Evolutionary conservation across 1,139 yeast genomes (phyloP).

Genomic region (Suhomyces coccinellae): DNA sequence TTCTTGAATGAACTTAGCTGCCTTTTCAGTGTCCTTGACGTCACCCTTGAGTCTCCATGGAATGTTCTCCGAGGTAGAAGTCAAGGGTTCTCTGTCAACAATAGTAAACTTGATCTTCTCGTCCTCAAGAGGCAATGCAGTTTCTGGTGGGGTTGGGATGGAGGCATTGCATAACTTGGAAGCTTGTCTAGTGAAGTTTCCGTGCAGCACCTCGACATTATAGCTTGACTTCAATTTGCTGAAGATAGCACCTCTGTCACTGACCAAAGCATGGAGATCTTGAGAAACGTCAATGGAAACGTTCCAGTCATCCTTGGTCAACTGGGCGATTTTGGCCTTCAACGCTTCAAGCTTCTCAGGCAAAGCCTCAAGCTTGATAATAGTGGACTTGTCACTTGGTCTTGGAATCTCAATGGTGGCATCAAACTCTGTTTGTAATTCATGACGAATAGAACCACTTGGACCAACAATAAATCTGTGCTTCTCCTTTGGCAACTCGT

Average conservation of each 20-base stretch:
- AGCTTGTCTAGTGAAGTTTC: slow-evolving; percentile 52
- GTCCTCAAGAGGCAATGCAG: slow-evolving; percentile 48
- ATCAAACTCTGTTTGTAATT: slow-evolving; percentile 66
- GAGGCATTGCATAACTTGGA: slow-evolving; percentile 46
- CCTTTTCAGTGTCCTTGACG: slow-evolving; percentile 40
- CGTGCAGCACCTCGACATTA: slow-evolving; percentile 66
- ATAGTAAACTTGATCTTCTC: slow-evolving; percentile 47
- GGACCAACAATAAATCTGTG: slow-evolving; percentile 82
- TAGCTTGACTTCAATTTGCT: slow-evolving; percentile 55
- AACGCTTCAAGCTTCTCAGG: slow-evolving; percentile 63
- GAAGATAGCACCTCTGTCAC: slow-evolving; percentile 68
- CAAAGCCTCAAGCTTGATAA: slow-evolving; percentile 54
- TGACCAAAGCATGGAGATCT: slow-evolving; percentile 56
- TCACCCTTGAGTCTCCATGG: slow-evolving; percentile 67
- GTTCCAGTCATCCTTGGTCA: slow-evolving; percentile 55
- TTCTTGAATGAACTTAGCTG: slow-evolving; percentile 35
- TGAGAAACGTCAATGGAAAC: slow-evolving; percentile 56
- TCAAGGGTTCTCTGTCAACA: slow-evolving; percentile 27
- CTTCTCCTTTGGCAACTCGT: slow-evolving; percentile 70
- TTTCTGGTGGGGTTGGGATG: slow-evolving; percentile 51
- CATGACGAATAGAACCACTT: slow-evolving; percentile 73
- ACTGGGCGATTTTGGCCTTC: slow-evolving; percentile 52
- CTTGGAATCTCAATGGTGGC: slow-evolving; percentile 72
- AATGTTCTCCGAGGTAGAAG: slow-evolving; percentile 42
- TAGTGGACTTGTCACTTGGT: slow-evolving; percentile 47